A percentile compares a stretch with the other conserved stretches of the same genome.
phyloP scores from a whole-genome alignment of 441 rosid species.

The Erysimum cheiri region DNA sequence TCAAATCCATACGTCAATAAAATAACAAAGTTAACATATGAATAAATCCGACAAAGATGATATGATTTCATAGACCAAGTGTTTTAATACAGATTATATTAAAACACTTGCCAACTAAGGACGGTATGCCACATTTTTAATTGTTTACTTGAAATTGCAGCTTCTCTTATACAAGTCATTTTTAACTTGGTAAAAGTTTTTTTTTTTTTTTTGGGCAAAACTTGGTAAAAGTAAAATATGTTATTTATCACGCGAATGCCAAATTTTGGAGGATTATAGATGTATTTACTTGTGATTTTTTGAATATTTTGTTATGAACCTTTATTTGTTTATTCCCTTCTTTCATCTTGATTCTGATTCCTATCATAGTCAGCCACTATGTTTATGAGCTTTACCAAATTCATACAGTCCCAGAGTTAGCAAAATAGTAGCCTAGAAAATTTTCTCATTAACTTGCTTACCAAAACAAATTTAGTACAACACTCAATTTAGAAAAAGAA shows the following conservation, averaged over 20 bases:
- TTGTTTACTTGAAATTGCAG: conserved; percentile 7
- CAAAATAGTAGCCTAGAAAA: neutral
- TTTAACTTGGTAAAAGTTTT: no score
- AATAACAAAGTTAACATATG: conserved; percentile 3
- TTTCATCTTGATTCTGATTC: neutral
- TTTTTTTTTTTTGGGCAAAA: no score
- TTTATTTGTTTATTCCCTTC: neutral
- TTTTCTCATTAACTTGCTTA: neutral
- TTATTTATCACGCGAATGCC: neutral
- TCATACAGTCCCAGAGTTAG: neutral
- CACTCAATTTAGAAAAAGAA: neutral
- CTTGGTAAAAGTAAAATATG: neutral
- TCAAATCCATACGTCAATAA: conserved; percentile 6
- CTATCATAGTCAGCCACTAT: neutral
- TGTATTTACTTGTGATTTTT: neutral
- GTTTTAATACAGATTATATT: no score
- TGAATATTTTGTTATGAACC: neutral
- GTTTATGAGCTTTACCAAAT: neutral
- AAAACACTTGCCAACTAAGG: conserved; percentile 28
- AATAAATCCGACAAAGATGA: conserved; percentile 33
- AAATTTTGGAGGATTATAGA: neutral
- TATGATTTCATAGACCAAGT: conserved; percentile 15
- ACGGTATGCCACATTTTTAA: neutral
- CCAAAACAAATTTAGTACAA: neutral
- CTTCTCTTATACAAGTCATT: neutral